Conservation (phyloP, 768 basidiomycete genomes). For the Amanita pseudoporphyria region DNA sequence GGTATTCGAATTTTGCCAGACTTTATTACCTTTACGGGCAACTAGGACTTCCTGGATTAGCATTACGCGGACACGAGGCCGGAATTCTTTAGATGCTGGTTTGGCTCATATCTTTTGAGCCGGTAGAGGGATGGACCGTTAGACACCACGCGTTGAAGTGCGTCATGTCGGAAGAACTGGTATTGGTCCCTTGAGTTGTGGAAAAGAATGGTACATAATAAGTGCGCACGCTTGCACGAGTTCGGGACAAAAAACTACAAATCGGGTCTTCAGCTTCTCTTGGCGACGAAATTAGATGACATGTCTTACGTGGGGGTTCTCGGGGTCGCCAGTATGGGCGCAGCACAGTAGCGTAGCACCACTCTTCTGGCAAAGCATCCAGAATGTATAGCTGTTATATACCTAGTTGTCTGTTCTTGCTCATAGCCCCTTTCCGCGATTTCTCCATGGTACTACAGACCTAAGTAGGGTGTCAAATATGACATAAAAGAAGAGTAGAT, state of each 20-base stretch:
- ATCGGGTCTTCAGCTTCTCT: not conserved
- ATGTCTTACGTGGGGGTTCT: constrained; percentile 37
- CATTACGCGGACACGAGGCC: constrained; percentile 33
- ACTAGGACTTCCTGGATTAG: constrained; percentile 40
- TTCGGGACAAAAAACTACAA: constrained; percentile 55
- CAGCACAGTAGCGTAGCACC: constrained; percentile 37
- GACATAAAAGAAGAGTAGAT: constrained; percentile 8
- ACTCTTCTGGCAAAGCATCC: constrained; percentile 58
- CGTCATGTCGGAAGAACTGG: constrained; percentile 21
- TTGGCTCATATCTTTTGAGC: not conserved
- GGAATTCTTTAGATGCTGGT: constrained; percentile 5
- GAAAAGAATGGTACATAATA: constrained; percentile 55
- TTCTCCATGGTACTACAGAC: constrained; percentile 32
- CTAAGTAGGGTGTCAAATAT: constrained; percentile 17
- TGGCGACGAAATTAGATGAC: not conserved
- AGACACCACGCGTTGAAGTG: not conserved
- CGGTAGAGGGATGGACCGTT: constrained; percentile 12
- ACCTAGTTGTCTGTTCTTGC: constrained; percentile 23
- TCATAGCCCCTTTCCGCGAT: constrained; percentile 26
- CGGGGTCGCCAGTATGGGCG: constrained; percentile 21
- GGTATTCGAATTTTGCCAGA: constrained; percentile 30
- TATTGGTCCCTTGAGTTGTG: constrained; percentile 47
- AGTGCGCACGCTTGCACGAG: constrained; percentile 35
- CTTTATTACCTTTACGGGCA: constrained; percentile 21
- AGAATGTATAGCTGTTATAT: constrained; percentile 24